Conservation (phyloP, 2,329 filamentous ascomycete genomes). For the Fusarium clavum region DNA sequence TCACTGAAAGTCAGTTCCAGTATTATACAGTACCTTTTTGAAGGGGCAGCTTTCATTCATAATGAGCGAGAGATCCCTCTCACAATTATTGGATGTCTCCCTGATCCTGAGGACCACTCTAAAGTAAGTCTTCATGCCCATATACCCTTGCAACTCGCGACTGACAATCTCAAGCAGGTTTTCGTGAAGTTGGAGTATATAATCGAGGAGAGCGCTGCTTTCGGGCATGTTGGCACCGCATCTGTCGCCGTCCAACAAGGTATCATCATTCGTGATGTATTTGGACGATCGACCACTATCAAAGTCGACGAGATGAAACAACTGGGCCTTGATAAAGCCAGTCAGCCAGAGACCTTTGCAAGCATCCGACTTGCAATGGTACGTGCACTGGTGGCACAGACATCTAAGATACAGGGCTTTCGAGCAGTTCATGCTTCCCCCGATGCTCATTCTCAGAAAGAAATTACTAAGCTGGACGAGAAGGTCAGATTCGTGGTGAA, state of each 20-base stretch:
- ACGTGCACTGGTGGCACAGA: neutral
- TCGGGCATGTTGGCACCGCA: neutral
- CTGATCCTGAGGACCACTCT: neutral
- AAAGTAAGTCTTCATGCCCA: neutral
- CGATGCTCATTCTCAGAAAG: too few species aligned
- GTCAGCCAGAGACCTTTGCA: neutral
- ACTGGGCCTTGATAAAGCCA: neutral
- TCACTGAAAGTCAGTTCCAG: neutral
- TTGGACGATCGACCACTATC: neutral
- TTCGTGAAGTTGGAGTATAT: neutral
- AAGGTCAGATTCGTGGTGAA: neutral
- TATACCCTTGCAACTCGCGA: accelerated
- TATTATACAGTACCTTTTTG: neutral
- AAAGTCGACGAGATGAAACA: neutral
- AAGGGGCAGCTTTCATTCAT: neutral
- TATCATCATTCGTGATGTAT: neutral
- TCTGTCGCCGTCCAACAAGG: neutral
- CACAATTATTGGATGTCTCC: neutral
- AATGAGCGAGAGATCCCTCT: neutral
- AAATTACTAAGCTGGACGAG: neutral
- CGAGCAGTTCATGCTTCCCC: neutral
- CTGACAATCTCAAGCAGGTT: neutral
- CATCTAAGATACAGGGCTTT: neutral
- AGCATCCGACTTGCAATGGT: slow-evolving; percentile 4
- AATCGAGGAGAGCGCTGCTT: accelerated